Evolutionary conservation across 345 rosid genomes (phyloP), one percentile per base, ranked within the genome.

Genomic region (Firmiana major): DNA sequence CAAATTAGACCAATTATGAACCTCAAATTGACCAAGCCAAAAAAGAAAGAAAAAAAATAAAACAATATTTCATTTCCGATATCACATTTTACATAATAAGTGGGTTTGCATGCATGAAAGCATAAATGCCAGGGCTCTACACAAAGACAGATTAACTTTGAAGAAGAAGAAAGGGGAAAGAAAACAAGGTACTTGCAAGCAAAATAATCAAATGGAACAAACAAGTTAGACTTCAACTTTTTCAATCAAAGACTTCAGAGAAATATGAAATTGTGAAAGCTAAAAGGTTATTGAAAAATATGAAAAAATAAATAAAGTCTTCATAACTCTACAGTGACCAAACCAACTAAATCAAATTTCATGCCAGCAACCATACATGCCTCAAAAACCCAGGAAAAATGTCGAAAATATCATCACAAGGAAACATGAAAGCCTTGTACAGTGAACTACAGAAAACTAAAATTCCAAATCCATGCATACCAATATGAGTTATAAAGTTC

Each of bases 51-150:
- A 24, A 68, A 40, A 57, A 59, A 11, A 24, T 71, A 58, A 74
- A 22, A 19, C 1, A 1, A 40, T 51, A 51, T 51, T 77, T 94
- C 1, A 78, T 91, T 75, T 94, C 97, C n/a, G 8, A 40, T 58
- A 43, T 40, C 53, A 24, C 42, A 74, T 24, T 45, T 59, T 22
- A 43, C 42, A 60, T 16, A 17, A 43, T 45, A 59, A 28, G 7
- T 15, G n/a, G 6, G 51, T 74, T 59, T 24, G 65, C 19, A 46
- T 21, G 53, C 43, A 43, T 45, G 42, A 70, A 28, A 9, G 22
- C 38, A 9, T n/a, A 67, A 42, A 28, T 26, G 24, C 54, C 28
- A 24, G 4, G 42, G 12, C 40, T 26, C 58, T 5, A 43, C 54
- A 6, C 2, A 48, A 48, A 1, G 16, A 64, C n/a, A 28, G 48